phyloP scores from a whole-genome alignment of 106 monocot genomes.

The Acorus calamus region DNA sequence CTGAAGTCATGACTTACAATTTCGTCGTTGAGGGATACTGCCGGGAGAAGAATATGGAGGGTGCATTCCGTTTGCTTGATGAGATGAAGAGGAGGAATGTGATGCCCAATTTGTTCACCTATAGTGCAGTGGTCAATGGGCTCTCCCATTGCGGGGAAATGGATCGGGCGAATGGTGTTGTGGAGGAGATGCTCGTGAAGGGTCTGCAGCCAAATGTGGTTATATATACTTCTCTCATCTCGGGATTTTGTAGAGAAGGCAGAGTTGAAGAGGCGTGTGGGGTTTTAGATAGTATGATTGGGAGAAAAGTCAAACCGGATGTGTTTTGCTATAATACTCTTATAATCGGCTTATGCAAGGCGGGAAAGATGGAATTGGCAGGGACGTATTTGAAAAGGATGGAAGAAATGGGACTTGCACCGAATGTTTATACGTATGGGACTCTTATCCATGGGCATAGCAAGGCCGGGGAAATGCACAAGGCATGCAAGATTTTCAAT shows the following conservation, averaged over 20 bases:
- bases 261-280: slow-evolving; percentile 34
- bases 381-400: slow-evolving; percentile 35
- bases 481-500: slow-evolving; percentile 45
- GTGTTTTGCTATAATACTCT: slow-evolving; percentile 67
- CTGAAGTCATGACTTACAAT: slow-evolving; percentile 52
- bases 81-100: slow-evolving; percentile 40
- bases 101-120: slow-evolving; percentile 46
- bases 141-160: slow-evolving; percentile 29
- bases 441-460: slow-evolving; percentile 51
- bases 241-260: slow-evolving; percentile 41
- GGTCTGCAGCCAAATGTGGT: slow-evolving; percentile 42
- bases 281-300: slow-evolving; percentile 39
- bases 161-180: slow-evolving; percentile 18
- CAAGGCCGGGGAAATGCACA: slow-evolving; percentile 43
- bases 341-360: slow-evolving; percentile 52
- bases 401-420: slow-evolving; percentile 37
- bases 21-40: slow-evolving; percentile 58
- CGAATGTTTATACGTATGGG: slow-evolving; percentile 64
- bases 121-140: slow-evolving; percentile 37
- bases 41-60: slow-evolving; percentile 10
- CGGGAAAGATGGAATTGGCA: slow-evolving; percentile 56
- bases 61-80: slow-evolving; percentile 36
- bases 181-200: slow-evolving; percentile 46
- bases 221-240: slow-evolving; percentile 42
- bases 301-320: slow-evolving; percentile 39